Conservation (phyloP, 1,139 yeast genomes). For the Taphrina pruni region DNA sequence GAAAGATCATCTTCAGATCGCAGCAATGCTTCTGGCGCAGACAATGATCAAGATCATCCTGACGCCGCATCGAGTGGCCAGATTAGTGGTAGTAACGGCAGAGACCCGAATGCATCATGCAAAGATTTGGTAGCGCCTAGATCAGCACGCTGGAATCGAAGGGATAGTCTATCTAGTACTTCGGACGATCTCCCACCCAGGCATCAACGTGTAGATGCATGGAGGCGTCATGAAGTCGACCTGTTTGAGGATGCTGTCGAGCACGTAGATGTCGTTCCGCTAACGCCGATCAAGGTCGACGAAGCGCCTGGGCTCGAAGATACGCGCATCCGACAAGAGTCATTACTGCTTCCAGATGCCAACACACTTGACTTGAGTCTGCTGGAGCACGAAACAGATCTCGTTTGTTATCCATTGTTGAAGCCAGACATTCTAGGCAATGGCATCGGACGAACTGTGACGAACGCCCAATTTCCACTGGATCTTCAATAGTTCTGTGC, state of each 20-base stretch:
- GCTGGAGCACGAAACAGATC: neutral
- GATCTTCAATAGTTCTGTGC: neutral
- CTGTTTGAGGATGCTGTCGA: neutral
- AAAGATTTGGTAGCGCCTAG: neutral
- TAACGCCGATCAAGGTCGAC: neutral
- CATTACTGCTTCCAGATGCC: neutral
- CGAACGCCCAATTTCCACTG: constrained; percentile 7
- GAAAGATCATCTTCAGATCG: neutral
- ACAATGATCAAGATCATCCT: neutral
- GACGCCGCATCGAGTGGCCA: neutral
- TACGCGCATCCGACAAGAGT: too few relatives aligned
- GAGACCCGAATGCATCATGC: neutral
- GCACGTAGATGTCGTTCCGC: neutral
- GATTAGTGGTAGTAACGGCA: neutral
- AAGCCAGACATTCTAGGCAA: neutral
- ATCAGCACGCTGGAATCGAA: neutral
- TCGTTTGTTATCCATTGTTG: neutral
- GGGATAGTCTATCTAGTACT: neutral
- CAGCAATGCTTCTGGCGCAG: neutral
- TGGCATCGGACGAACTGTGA: neutral
- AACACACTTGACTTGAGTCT: neutral
- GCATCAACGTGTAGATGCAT: neutral
- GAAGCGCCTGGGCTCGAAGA: too few relatives aligned
- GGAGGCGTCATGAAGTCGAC: constrained; percentile 4
- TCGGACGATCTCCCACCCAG: neutral